These are phyloP conservation scores for Linnemannia elongata DNA, from an alignment of 192 early-diverging fungal species.

Conservation along the genomic window DNA sequence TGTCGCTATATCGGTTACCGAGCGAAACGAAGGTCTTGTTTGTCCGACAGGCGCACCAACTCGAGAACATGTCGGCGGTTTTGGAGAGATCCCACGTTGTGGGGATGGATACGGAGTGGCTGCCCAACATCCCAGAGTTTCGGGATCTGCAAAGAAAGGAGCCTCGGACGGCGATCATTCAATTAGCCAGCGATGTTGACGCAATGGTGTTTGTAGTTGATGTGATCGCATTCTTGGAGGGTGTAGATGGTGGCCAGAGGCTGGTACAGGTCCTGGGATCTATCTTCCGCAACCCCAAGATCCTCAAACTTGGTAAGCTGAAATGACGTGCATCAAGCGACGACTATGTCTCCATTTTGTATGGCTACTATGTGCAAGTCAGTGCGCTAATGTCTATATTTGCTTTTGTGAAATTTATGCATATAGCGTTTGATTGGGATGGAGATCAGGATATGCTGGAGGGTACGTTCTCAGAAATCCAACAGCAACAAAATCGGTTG, in stretches of 20 bases:
- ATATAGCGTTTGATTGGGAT: constrained; percentile 39
- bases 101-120: constrained; percentile 44
- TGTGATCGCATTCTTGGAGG: constrained; percentile 16
- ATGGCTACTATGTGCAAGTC: background rate
- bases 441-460: constrained; percentile 36
- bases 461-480: constrained; percentile 7
- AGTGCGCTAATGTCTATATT: background rate
- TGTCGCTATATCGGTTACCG: constrained; percentile 13
- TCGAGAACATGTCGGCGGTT: background rate
- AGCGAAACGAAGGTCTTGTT: background rate
- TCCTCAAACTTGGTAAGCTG: constrained; percentile 33
- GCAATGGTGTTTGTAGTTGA: constrained; percentile 37
- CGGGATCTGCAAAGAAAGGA: background rate
- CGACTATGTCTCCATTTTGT: background rate
- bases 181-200: constrained; percentile 21
- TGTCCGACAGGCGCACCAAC: constrained; percentile 4
- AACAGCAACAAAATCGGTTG: background rate
- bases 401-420: background rate
- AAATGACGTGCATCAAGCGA: background rate
- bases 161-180: constrained; percentile 24
- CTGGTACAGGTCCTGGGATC: constrained; percentile 17
- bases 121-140: constrained; percentile 22
- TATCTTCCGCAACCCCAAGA: background rate
- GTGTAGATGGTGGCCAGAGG: background rate
- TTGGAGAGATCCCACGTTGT: constrained; percentile 5